Conservation (phyloP, 768 basidiomycete genomes). For the Pleurotus eryngii region DNA sequence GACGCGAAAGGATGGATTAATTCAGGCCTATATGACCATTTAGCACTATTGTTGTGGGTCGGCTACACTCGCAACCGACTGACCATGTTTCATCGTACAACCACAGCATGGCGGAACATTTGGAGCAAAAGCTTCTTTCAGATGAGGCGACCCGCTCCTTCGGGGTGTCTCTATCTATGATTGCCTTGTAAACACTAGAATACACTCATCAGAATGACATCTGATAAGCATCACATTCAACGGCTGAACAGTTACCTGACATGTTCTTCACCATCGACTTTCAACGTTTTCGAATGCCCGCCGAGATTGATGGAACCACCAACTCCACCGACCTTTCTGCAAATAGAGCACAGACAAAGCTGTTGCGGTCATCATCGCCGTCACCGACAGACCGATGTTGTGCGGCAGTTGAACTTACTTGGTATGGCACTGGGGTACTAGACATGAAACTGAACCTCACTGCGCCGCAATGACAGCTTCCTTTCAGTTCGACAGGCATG, state of each 20-base stretch:
- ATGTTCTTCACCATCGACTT: slow-evolving; percentile 51
- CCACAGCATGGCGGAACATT: slow-evolving; percentile 68
- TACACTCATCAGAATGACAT: no score
- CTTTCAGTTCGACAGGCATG: slow-evolving; percentile 59
- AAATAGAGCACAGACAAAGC: slow-evolving; percentile 68
- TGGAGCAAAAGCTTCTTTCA: slow-evolving; percentile 61
- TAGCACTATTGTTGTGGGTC: no score
- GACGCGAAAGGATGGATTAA: slow-evolving; percentile 67
- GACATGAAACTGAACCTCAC: slow-evolving; percentile 45
- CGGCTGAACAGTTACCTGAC: slow-evolving; percentile 38
- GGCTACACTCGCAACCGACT: slow-evolving; percentile 6
- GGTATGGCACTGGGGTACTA: slow-evolving; percentile 62
- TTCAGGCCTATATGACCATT: slow-evolving; percentile 45
- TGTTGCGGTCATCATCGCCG: slow-evolving; percentile 17
- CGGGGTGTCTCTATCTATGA: slow-evolving; percentile 52
- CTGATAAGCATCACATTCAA: neutral
- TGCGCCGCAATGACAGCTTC: slow-evolving; percentile 53
- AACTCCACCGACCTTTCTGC: slow-evolving; percentile 64
- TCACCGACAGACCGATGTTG: neutral
- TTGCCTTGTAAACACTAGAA: slow-evolving; percentile 57
- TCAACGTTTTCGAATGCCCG: slow-evolving; percentile 46
- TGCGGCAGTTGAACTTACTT: slow-evolving; percentile 31
- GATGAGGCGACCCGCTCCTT: slow-evolving; percentile 46
- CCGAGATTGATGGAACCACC: slow-evolving; percentile 70
- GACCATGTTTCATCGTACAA: slow-evolving; percentile 55